Conservation (phyloP, 805 yeast genomes). For the Yamadazyma sp. region DNA sequence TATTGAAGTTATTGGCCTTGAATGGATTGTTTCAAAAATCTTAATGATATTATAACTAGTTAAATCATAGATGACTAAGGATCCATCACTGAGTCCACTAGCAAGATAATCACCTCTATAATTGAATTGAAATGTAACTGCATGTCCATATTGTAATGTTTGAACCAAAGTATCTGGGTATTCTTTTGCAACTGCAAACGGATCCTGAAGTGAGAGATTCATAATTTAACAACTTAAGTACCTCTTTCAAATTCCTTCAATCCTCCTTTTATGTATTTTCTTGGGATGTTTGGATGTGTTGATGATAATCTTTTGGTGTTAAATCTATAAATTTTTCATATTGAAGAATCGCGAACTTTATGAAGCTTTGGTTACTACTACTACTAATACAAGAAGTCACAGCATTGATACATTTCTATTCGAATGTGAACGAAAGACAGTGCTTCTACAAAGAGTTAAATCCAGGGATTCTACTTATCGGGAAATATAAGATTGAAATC, state of each 20-base stretch:
- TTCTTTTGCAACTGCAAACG: slow-evolving; percentile 87
- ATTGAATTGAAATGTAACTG: slow-evolving; percentile 66
- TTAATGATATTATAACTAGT: slow-evolving; percentile 62
- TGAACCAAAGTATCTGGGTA: slow-evolving; percentile 82
- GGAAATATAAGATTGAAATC: slow-evolving; percentile 48
- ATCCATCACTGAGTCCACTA: slow-evolving; percentile 72
- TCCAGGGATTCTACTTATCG: slow-evolving; percentile 47
- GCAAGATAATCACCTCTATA: slow-evolving; percentile 83
- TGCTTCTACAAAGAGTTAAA: slow-evolving; percentile 58
- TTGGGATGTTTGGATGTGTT: no score
- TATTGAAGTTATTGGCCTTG: slow-evolving; percentile 67
- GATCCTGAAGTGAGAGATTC: slow-evolving; percentile 84
- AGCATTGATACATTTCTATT: slow-evolving; percentile 42
- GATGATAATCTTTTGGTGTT: no score
- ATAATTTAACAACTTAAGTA: no score
- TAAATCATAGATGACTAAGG: slow-evolving; percentile 68
- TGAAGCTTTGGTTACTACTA: not conserved
- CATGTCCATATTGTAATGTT: slow-evolving; percentile 62
- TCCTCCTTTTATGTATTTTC: no score
- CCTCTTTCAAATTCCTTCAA: no score
- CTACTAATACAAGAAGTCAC: slow-evolving; percentile 1
- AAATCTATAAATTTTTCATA: no score
- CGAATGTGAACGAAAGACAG: slow-evolving; percentile 48
- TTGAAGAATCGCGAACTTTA: not conserved
- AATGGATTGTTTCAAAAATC: slow-evolving; percentile 57